Percentiles rank a stretch among this genome's conserved stretches.
phyloP scores from a whole-genome alignment of 495 filamentous ascomycete genomes.

The Penicillium bovifimosum region DNA sequence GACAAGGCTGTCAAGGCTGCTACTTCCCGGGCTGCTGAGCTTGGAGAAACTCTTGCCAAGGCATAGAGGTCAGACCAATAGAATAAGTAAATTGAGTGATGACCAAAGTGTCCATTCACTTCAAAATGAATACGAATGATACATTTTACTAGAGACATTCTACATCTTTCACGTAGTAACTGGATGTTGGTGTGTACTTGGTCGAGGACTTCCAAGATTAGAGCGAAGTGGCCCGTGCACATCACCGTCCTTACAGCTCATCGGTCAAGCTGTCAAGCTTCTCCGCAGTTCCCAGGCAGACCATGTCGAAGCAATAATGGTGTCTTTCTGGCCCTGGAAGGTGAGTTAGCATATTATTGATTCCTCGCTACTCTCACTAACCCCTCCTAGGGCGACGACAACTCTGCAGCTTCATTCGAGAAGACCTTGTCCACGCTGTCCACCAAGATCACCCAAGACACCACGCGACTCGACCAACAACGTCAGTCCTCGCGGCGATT shows the following conservation, averaged over 20 bases:
- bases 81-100: neutral
- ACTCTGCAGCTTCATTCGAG: slow-evolving; percentile 88
- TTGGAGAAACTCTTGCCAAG: slow-evolving; percentile 19
- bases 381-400: slow-evolving; percentile 60
- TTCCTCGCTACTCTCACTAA: slow-evolving; percentile 2
- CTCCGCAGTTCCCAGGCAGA: neutral
- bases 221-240: slow-evolving; percentile 1
- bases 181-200: neutral
- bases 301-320: slow-evolving; percentile 46
- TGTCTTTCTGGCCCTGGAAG: slow-evolving; percentile 79
- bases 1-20: slow-evolving; percentile 39
- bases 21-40: slow-evolving; percentile 31
- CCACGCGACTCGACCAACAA: slow-evolving; percentile 62
- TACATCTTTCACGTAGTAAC: neutral
- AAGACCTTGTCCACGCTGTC: slow-evolving; percentile 78
- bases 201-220: neutral
- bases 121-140: too few relatives aligned
- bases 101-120: neutral
- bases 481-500: slow-evolving; percentile 68
- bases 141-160: too few relatives aligned
- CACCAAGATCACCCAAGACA: slow-evolving; percentile 68
- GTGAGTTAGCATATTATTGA: slow-evolving; percentile 32
- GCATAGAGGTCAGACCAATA: neutral
- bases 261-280: neutral
- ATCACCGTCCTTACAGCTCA: neutral